Evolutionary conservation across 495 filamentous ascomycete species (phyloP), one percentile per base, ranked within the genome.

Genomic region (Aspergillus affinis): DNA sequence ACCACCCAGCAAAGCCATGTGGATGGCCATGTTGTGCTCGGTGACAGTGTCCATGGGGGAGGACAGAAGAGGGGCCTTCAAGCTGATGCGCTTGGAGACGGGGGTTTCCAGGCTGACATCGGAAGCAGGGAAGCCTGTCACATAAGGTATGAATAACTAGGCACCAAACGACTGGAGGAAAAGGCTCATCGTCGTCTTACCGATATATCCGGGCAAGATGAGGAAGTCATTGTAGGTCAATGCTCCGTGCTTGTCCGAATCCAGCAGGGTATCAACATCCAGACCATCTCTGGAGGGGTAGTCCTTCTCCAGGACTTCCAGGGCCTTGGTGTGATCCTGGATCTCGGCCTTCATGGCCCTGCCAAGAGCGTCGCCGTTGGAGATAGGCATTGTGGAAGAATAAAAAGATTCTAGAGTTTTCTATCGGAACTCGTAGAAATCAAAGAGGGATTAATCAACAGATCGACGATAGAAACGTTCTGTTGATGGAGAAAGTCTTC

Each of bases 21-120:
- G 90, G 66, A 99, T 97, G 54, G 94, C 94, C 94, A 99, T 99
- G 72, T 94, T 92, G 75, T 95, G 89, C 78, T 98, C 94, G 15
- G 94, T 99, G 68, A 99, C 94, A 36, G 94, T 99, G 81, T 99
- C 94, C 94, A 99, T 99, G 66, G 94, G 95, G 23, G 93, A 97
- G 23, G 95, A 98, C 51, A 97, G 83, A 65, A 99, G 88, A 46
- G 94, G 94, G 10, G 90, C 92, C 82, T 97, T 99, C 66, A 99
- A 79, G 15, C 87, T 85, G 74, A 98, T 93, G 64, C 91, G 86
- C 84, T 92, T 96, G 62, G 94, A 98, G 61, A 99, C 84, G 45
- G 90, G 91, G 18, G 93, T 90, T 55, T 97, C 94, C 49, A 98
- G 88, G 53, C 77, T 78, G 56, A 98, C 95, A 65, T 90, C 90